Conservation (phyloP, 768 basidiomycete species). For the Tulasnella calospora region DNA sequence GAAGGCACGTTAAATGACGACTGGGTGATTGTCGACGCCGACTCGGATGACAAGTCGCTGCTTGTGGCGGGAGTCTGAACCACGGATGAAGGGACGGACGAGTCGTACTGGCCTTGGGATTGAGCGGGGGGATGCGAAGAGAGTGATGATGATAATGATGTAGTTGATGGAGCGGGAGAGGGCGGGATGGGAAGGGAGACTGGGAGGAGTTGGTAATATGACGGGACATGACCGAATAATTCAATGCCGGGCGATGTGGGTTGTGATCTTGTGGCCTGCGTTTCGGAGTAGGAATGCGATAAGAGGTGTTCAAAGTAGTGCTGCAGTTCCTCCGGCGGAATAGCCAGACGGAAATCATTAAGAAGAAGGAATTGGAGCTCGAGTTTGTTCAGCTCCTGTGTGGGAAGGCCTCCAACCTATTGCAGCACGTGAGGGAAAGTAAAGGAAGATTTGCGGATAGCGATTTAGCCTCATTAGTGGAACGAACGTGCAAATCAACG, state of each 20-base stretch:
- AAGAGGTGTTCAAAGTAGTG: conserved; percentile 88
- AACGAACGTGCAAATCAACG: conserved; percentile 4
- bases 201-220: conserved; percentile 4
- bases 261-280: background rate
- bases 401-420: conserved; percentile 92
- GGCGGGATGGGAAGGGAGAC: background rate
- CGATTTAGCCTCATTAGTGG: conserved; percentile 16
- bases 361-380: conserved; percentile 95
- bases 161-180: conserved; percentile 2
- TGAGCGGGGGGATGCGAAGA: background rate
- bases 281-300: conserved; percentile 38
- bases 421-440: background rate
- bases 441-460: background rate
- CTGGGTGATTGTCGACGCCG: conserved; percentile 7
- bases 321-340: conserved; percentile 88
- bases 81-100: background rate
- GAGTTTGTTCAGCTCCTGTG: conserved; percentile 88
- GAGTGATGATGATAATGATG: background rate
- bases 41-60: conserved; percentile 1
- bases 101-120: background rate
- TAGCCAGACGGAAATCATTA: conserved; percentile 89
- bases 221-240: conserved; percentile 6
- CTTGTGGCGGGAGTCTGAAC: conserved; percentile 4
- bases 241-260: conserved; percentile 7
- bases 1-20: background rate